Evolutionary conservation across 345 rosid genomes (phyloP).

Genomic region (Raphanus raphanistrum): DNA sequence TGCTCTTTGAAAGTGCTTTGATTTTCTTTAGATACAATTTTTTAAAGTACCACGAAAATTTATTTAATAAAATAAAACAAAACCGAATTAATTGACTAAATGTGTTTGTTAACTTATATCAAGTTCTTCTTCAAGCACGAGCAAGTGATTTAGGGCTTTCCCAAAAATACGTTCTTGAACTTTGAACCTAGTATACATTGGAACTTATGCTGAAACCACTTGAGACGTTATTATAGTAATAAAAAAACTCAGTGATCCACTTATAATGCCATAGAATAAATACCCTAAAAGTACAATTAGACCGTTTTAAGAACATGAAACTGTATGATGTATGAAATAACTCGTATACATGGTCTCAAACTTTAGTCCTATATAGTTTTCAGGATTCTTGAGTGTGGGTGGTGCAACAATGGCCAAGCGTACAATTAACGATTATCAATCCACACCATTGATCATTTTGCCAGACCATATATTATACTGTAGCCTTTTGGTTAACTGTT

Average conservation of each 20-base stretch:
- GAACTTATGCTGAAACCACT: constrained; percentile 25
- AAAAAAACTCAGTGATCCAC: neutral
- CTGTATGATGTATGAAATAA: neutral
- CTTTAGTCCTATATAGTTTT: neutral
- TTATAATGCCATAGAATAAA: neutral
- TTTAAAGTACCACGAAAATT: neutral
- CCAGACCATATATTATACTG: neutral
- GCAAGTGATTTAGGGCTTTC: constrained; percentile 13
- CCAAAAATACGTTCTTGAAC: constrained; percentile 7
- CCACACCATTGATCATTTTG: neutral
- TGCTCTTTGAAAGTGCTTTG: constrained; percentile 11
- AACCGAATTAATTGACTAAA: neutral
- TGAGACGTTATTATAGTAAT: neutral
- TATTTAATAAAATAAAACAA: neutral
- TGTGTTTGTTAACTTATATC: neutral
- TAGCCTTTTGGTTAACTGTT: neutral
- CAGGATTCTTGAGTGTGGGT: neutral
- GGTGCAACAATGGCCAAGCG: neutral
- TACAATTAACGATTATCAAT: neutral
- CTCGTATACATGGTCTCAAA: neutral
- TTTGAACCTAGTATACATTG: constrained; percentile 33
- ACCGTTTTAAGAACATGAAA: neutral
- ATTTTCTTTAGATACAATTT: neutral
- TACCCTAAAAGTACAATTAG: neutral
- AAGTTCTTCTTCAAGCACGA: constrained; percentile 11